Evolutionary conservation across 768 basidiomycete species (phyloP).

Genomic region (Pisolithus sp.): DNA sequence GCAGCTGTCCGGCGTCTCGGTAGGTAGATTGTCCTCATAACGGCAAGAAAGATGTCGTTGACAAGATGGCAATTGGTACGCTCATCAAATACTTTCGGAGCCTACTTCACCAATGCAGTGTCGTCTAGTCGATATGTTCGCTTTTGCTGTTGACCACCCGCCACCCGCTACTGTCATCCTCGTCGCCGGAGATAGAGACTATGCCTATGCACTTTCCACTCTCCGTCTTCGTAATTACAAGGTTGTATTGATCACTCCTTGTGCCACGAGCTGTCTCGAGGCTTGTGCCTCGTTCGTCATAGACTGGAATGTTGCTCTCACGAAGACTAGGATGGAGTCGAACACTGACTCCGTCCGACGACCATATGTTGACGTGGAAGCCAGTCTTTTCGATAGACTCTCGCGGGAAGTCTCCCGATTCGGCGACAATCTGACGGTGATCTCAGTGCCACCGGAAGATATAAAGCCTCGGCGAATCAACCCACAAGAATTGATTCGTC

Average conservation of each 20-base stretch:
- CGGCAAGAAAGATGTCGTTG: conserved; percentile 33
- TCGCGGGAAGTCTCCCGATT: conserved; percentile 16
- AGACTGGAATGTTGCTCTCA: conserved; percentile 42
- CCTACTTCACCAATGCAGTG: too few species aligned
- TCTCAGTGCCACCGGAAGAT: neutral
- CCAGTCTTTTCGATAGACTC: conserved; percentile 15
- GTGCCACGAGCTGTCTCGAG: conserved; percentile 40
- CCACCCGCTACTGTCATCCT: conserved; percentile 50
- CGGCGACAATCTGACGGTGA: conserved; percentile 8
- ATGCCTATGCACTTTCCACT: conserved; percentile 53
- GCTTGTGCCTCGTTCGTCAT: conserved; percentile 48
- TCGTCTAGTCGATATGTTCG: conserved; percentile 55
- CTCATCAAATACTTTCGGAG: neutral
- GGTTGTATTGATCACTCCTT: conserved; percentile 42
- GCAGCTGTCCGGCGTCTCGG: conserved; percentile 39
- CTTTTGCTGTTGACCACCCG: conserved; percentile 55
- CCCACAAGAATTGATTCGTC: conserved; percentile 21
- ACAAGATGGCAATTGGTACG: conserved; percentile 43
- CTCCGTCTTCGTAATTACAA: conserved; percentile 48
- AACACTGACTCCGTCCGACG: conserved; percentile 17
- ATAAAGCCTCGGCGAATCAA: conserved; percentile 11
- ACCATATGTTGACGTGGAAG: conserved; percentile 19
- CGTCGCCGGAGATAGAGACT: conserved; percentile 63
- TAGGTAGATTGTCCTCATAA: conserved; percentile 32
- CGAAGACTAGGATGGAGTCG: conserved; percentile 24